phyloP scores from a whole-genome alignment of 169 alveolate genomes.

The Cryptosporidium xiaoi region DNA sequence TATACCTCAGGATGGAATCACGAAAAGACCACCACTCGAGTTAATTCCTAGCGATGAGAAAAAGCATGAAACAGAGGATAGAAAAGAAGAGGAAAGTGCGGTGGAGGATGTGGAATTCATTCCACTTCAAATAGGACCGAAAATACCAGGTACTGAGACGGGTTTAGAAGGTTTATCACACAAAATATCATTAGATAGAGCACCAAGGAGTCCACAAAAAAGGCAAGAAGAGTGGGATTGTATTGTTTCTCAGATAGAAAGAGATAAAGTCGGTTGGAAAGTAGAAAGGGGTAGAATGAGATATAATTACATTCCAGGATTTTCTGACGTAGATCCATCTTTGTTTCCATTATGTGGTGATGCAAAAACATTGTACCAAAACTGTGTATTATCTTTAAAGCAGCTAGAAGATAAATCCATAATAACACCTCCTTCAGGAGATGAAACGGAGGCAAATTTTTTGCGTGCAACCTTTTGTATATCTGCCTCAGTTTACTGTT shows the following conservation, averaged over 20 bases:
- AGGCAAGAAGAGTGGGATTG: slow-evolving; percentile 74
- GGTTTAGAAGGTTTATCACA: slow-evolving; percentile 55
- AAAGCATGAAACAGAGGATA: not conserved
- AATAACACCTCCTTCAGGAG: slow-evolving; percentile 52
- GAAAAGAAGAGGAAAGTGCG: not conserved
- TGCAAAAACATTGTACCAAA: slow-evolving; percentile 52
- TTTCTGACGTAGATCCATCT: slow-evolving; percentile 29
- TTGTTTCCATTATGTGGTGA: slow-evolving; percentile 52
- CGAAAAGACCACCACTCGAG: slow-evolving; percentile 16
- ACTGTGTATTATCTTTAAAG: slow-evolving; percentile 40
- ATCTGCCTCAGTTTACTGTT: slow-evolving; percentile 61
- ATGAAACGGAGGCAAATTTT: slow-evolving; percentile 63
- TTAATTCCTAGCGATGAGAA: not conserved
- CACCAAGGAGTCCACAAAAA: slow-evolving; percentile 43
- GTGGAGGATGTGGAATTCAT: slow-evolving; percentile 11
- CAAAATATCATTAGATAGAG: not conserved
- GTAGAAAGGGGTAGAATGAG: slow-evolving; percentile 62
- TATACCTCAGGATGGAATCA: slow-evolving; percentile 1
- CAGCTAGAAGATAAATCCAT: slow-evolving; percentile 17
- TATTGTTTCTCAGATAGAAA: slow-evolving; percentile 45
- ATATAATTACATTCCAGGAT: slow-evolving; percentile 48
- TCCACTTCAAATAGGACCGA: slow-evolving; percentile 43
- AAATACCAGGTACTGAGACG: slow-evolving; percentile 66
- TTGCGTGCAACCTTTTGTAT: slow-evolving; percentile 66
- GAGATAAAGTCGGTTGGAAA: slow-evolving; percentile 50